Evolutionary conservation across 768 basidiomycete species (phyloP), one percentile per base, ranked within the genome.

Genomic region (Phlebiopsis flavidoalba): DNA sequence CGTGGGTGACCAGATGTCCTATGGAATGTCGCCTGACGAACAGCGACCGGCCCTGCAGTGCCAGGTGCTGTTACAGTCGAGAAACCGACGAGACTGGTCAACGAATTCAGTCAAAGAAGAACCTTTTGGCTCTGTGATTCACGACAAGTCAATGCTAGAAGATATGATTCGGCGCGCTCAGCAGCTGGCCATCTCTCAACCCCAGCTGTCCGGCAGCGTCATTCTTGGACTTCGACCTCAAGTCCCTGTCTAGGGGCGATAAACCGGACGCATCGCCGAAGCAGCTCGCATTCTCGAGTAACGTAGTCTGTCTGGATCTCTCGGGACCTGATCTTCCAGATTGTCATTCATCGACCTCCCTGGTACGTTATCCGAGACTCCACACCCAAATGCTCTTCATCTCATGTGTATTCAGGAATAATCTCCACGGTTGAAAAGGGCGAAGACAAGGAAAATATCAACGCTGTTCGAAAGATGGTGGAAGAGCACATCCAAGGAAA

Each of bases 131-230:
- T 64, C 69, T 0, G 21, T 65, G 0, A 69, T 85, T 24, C 70
- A 69, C 2, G 67, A 83, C 50, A 79, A 74, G 31, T 33, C 37
- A 2, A 65, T 71, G 0, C 78, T 88, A 3, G 86, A 86, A 57
- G 65, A 80, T 5, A 77, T 75, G 71, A 73, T 88, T 14, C 78
- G 83, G 24, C 75, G 85, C 2, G 85, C 86, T 0, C 86, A 87
- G n/a, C n/a, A n/a, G 64, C 76, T 79, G 0, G 85, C 84, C 0
- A 76, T 85, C n/a, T 36, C 73, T 88, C 10, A 76, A 78, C 52
- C 82, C 81, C 0, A 69, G 75, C 19, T 53, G 75, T 10, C 26
- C 52, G 6, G 31, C 37, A 14, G 33, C 4, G 1, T 53, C 15
- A 19, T 63, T 63, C 36, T 19, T 36, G 33, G 37, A 8, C 8